Evolutionary conservation across 2,329 filamentous ascomycete species (phyloP).

Genomic region (Elsinoe necatrix): DNA sequence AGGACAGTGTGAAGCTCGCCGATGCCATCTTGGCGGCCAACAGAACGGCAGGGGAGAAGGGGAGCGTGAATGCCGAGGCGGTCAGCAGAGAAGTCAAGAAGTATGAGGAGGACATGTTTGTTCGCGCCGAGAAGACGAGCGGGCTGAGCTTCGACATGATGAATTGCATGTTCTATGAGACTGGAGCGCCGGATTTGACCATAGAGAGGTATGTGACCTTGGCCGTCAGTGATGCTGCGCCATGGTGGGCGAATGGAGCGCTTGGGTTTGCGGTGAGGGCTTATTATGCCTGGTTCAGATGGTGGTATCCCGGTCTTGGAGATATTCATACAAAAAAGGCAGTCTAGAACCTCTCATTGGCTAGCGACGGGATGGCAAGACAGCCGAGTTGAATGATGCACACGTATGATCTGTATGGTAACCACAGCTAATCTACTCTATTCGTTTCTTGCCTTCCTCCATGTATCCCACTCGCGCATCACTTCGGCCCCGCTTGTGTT

Average conservation of each 20-base stretch:
- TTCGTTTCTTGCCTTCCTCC: conserved; percentile 97
- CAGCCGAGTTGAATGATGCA: not conserved
- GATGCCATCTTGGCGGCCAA: conserved; percentile 27
- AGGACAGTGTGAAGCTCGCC: conserved; percentile 30
- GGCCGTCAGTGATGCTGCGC: conserved; percentile 21
- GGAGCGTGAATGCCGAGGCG: not conserved
- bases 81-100: conserved; percentile 21
- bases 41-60: conserved; percentile 11
- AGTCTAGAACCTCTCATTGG: not conserved
- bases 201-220: conserved; percentile 33
- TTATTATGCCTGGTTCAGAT: conserved; percentile 22
- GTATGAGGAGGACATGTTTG: conserved; percentile 35
- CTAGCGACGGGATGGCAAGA: not conserved
- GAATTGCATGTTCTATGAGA: conserved; percentile 42
- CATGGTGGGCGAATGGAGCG: conserved; percentile 18
- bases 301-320: conserved; percentile 13
- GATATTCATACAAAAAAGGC: not conserved
- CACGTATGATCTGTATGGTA: not conserved
- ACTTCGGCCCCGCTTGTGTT: conserved; percentile 75
- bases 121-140: conserved; percentile 29
- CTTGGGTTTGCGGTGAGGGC: conserved; percentile 23
- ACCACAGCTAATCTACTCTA: conserved; percentile 52
- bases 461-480: conserved; percentile 73
- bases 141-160: conserved; percentile 38
- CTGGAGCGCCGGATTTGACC: conserved; percentile 37